Evolutionary conservation across 1,284 basidiomycete species (phyloP).

Genomic region (Papiliotrema flavescens): DNA sequence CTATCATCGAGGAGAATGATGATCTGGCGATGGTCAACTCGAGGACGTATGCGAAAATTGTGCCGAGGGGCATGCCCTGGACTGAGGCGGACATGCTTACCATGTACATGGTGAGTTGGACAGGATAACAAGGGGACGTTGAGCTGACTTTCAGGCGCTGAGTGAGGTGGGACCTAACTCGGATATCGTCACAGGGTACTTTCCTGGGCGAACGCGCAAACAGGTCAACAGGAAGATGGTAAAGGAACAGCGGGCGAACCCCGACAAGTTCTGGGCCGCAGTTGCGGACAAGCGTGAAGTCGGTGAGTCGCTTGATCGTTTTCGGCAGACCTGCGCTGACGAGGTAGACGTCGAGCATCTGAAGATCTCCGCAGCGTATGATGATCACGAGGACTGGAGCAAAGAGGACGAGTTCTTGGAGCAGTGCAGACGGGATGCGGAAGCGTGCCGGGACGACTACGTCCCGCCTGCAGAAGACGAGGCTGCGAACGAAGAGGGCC

Average conservation of each 20-base stretch:
- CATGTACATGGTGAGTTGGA: conserved; percentile 20
- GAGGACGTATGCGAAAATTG: conserved; percentile 23
- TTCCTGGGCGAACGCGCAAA: conserved; percentile 20
- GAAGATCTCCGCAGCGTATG: not conserved
- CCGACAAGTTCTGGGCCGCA: conserved; percentile 17
- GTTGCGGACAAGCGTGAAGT: conserved; percentile 1
- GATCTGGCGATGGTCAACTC: conserved; percentile 37
- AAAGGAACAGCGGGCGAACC: conserved; percentile 20
- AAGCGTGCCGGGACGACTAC: not conserved
- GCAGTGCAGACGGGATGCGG: not conserved
- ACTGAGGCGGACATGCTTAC: conserved; percentile 31
- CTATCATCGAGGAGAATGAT: conserved; percentile 30
- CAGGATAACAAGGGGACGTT: not conserved
- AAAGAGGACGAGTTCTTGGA: not conserved
- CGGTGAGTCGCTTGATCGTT: not conserved
- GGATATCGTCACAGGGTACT: conserved; percentile 24
- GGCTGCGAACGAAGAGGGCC: not conserved
- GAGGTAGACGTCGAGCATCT: conserved; percentile 1
- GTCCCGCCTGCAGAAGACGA: not conserved
- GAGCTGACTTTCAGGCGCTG: conserved; percentile 13
- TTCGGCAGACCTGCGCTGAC: not conserved
- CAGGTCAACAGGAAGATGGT: conserved; percentile 23
- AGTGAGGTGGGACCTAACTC: conserved; percentile 24
- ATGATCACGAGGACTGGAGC: not conserved
- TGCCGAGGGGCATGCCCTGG: conserved; percentile 25